Base-by-base conservation (phyloP, 1,284 basidiomycete genomes). In the Boletus smithii region DNA sequence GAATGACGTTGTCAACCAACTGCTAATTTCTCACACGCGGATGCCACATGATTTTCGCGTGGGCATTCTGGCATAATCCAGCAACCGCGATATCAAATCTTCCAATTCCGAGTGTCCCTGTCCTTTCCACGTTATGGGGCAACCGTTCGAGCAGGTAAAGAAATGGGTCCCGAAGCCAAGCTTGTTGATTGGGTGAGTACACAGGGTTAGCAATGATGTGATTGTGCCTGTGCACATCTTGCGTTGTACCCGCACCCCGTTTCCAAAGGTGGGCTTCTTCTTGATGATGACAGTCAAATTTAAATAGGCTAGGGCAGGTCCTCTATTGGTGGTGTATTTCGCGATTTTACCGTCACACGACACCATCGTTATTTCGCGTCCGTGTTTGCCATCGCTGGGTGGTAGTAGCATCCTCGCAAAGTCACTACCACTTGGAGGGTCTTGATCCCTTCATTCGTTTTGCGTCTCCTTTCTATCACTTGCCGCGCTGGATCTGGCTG, bases 221-320 rank as follows among this genome's bases (percentile, higher is more conserved):
- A 63, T 54, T 6, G 49, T 59, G 23, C 40, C 48, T 60, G 48
- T 46, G 52, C 36, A 22, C 40, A 48, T 45, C 32, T 4, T 27
- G 40, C 9, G 35, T 34, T 34, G 29, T 49, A 48, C 31, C 44
- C 32, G 47, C 26, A 36, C 18, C 26, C 33, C 39, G 44, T 58
- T 60, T 53, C 44, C 39, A 56, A 35, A 46, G 47, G 38, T 41
- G 24, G 14, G 32, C n/a, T n/a, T n/a, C 18, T 1, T 34, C 44
- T 46, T 46, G 30, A 24, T 23, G 17, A 36, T 29, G 45, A 42
- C 14, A 8, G 44, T 24, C n/a, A 30, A 16, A 39, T 44, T 50
- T 57, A 48, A 63, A 63, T 58, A 45, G 58, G 40, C 32, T 22
- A 32, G 44, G 35, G 3, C 18, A 18, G 20, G 32, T 33, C 16